Evolutionary conservation across 192 early-diverging fungal species (phyloP), one percentile per base, ranked within the genome.

Genomic region (Umbelopsis isabellina): DNA sequence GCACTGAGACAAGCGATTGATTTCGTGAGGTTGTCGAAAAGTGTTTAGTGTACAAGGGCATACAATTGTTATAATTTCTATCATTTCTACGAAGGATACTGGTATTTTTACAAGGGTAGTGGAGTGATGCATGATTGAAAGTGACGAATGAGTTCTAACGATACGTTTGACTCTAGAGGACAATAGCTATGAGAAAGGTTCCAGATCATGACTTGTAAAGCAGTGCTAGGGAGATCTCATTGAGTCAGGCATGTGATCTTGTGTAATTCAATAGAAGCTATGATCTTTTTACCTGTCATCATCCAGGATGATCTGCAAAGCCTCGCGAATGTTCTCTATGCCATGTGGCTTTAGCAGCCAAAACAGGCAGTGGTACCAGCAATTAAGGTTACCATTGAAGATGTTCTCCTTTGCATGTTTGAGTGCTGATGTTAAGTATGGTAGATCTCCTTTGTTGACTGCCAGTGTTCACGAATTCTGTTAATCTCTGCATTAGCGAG

Each of bases 371-470:
- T 61, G 55, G 37, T 35, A 61, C 55, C 55, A 61, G 33, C 55
- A 61, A 61, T 61, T 35, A 61, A 61, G 55, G 55, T 61, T 61
- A 61, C 55, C 55, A 61, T 61, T 61, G 25, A 61, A 61, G 12
- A 61, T 30, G 33, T 61, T 61, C 2, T 61, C 55, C 30, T 61
- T 61, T n/a, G 55, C 55, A 61, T 61, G 12, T 61, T 15, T 33
- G 27, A 61, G 33, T 11, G 27, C 12, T 16, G 18, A 11, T n/a
- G 55, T 16, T 30, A 35, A 33, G 4, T 1, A 18, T n/a, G 2
- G 11, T n/a, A 61, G 3, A n/a, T 61, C 30, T 30, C 27, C 55
- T 33, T 61, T 61, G 11, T 33, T 41, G 37, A 9, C 37, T 41
- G 37, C 37, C 5, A 41, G 6, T 41, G 1, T 30, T 41, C 5